Percentiles rank a stretch among this genome's conserved stretches.
phyloP scores from a whole-genome alignment of 2,329 filamentous ascomycete species.

The Xylariales sp. region DNA sequence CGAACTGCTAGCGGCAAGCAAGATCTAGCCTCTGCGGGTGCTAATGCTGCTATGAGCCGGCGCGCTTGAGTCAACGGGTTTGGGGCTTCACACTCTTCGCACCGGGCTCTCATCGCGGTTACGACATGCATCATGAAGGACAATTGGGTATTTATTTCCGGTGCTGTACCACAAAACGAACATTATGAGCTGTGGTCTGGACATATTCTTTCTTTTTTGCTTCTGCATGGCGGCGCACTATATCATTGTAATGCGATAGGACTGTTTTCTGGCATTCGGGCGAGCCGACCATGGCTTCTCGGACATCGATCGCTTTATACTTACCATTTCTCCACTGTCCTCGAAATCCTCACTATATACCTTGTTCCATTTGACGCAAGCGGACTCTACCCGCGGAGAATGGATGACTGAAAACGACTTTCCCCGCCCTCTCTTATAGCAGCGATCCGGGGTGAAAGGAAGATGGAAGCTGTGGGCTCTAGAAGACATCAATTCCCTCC shows the following conservation, averaged over 20 bases:
- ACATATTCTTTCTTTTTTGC: conserved; percentile 35
- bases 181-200: conserved; percentile 34
- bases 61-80: conserved; percentile 52
- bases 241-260: conserved; percentile 38
- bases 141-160: conserved; percentile 44
- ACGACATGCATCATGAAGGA: conserved; percentile 43
- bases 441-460: neutral
- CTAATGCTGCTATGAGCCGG: conserved; percentile 69
- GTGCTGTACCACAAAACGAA: conserved; percentile 39
- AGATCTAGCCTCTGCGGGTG: conserved; percentile 69
- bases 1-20: conserved; percentile 68
- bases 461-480: conserved; percentile 16
- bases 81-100: conserved; percentile 4
- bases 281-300: conserved; percentile 30
- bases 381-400: conserved; percentile 10
- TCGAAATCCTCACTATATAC: conserved; percentile 41
- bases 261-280: conserved; percentile 37
- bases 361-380: conserved; percentile 23
- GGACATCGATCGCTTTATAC: conserved; percentile 30
- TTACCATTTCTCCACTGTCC: conserved; percentile 20
- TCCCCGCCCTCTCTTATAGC: neutral
- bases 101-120: conserved; percentile 32
- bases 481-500: conserved; percentile 35
- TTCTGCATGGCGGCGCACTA: conserved; percentile 42
- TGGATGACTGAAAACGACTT: conserved; percentile 3